Percentiles rank a stretch among this genome's conserved stretches.
Conservation (phyloP, 768 basidiomycete species). For the Pleurotus salmoneostramineus region DNA sequence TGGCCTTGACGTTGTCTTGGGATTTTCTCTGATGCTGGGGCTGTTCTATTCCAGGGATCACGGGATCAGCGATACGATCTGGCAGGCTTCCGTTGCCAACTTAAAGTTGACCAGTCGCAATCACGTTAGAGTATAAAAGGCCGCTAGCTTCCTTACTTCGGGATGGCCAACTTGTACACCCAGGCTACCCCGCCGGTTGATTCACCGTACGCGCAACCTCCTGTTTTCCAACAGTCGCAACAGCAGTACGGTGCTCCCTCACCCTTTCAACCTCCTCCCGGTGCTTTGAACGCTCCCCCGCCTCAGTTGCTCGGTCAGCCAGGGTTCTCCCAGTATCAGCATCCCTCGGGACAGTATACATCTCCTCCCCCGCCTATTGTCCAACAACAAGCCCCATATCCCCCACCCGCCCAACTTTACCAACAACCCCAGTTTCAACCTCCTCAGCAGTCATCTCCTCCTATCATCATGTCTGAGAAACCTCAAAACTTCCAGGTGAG, state of each 20-base stretch:
- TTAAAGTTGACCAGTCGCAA: background rate
- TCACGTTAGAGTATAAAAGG: background rate
- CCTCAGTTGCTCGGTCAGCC: background rate
- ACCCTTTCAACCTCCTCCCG: slow-evolving; percentile 2
- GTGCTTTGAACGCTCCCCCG: background rate
- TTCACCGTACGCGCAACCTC: background rate
- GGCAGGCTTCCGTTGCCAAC: background rate
- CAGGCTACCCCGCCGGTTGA: slow-evolving; percentile 2
- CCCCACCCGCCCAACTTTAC: background rate
- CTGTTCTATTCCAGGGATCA: background rate
- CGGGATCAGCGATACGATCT: background rate
- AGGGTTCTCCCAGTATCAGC: background rate
- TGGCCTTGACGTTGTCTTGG: background rate
- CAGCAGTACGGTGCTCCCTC: slow-evolving; percentile 1
- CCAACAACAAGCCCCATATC: background rate
- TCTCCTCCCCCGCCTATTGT: background rate
- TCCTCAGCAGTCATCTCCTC: background rate
- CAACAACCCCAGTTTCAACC: background rate
- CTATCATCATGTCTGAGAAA: background rate
- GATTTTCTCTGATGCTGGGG: background rate
- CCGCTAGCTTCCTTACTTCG: background rate
- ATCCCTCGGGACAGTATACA: background rate
- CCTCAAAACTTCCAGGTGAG: background rate
- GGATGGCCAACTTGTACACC: slow-evolving; percentile 7
- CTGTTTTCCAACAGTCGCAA: background rate